Conservation (phyloP, 2,329 filamentous ascomycete species). For the Talaromyces pinophilus region DNA sequence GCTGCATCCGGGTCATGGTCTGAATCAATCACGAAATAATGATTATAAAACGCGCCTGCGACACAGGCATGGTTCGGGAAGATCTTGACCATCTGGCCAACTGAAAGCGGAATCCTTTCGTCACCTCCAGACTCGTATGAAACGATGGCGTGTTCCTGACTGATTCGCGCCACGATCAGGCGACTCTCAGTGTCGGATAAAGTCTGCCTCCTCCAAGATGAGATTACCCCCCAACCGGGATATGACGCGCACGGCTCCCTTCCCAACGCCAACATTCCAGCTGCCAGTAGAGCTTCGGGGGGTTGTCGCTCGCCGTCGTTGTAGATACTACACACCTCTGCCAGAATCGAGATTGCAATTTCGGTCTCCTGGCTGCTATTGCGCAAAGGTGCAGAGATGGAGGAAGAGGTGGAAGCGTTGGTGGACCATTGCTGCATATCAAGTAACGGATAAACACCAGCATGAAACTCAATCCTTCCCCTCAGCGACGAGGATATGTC, state of each 20-base stretch:
- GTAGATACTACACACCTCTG: not conserved
- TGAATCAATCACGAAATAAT: not conserved
- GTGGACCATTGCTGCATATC: not conserved
- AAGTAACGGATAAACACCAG: not conserved
- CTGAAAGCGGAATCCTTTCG: not conserved
- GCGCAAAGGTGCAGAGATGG: not conserved
- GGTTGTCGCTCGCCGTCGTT: not conserved
- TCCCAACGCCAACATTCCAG: not conserved
- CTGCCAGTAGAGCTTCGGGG: not conserved
- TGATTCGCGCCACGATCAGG: not conserved
- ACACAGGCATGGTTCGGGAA: not conserved
- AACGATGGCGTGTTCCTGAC: not conserved
- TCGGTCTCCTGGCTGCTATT: not conserved
- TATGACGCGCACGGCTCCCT: not conserved
- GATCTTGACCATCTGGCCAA: not conserved
- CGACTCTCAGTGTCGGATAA: not conserved
- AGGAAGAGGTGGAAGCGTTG: not conserved
- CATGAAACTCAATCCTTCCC: not conserved
- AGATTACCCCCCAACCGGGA: not conserved
- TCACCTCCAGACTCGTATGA: not conserved
- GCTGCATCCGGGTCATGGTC: constrained; percentile 45
- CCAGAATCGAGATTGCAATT: not conserved
- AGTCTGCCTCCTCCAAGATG: not conserved
- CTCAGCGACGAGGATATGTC: not conserved
- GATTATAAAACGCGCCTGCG: not conserved